Base-by-base conservation (phyloP, 495 filamentous ascomycete genomes). In the Neurospora pannonica region DNA sequence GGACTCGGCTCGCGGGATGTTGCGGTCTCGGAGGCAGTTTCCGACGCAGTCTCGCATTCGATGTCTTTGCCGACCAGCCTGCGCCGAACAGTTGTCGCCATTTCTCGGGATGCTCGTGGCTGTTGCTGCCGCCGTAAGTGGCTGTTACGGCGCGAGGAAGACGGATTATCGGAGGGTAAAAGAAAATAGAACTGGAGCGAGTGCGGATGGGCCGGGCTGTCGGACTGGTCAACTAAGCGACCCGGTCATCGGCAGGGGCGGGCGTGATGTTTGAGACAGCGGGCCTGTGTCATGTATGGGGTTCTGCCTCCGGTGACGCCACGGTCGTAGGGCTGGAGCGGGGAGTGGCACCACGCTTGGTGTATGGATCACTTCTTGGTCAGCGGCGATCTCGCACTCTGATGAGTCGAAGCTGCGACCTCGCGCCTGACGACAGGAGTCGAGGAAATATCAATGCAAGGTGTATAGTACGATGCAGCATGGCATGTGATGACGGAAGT, bases 71-170 rank as follows among this genome's bases (percentile, higher is more conserved):
- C 78, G 4, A 79, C 77, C 34, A 84, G 79, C 42, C 88, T 86
- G 67, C 87, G 86, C 73, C 88, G 85, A 37, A 89, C 82, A 62
- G 81, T 83, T 73, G 82, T 86, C 74, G 81, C 81, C 84, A 87
- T 86, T 71, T 73, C 7, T 19, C 13, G 15, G 28, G 28, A 36
- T 67, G 28, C 54, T 8, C 10, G 28, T 67, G 15, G 28, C 54
- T 67, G 28, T 36, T 36, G 54, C 28, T 7, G 54, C 54, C 54
- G 54, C 54, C 15, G 54, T 34, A 15, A 19, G 54, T 67, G 34
- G 28, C 54, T 28, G 54, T 17, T 67, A 67, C 54, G 31, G 28
- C 28, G 54, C 13, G 15, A 67, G 54, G 15, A 19, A 62, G 54
- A 62, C 24, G 13, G 24, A 31, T 28, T 62, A 4, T 62, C 24